phyloP scores from a whole-genome alignment of 1,284 basidiomycete species.

The Abortiporus biennis region DNA sequence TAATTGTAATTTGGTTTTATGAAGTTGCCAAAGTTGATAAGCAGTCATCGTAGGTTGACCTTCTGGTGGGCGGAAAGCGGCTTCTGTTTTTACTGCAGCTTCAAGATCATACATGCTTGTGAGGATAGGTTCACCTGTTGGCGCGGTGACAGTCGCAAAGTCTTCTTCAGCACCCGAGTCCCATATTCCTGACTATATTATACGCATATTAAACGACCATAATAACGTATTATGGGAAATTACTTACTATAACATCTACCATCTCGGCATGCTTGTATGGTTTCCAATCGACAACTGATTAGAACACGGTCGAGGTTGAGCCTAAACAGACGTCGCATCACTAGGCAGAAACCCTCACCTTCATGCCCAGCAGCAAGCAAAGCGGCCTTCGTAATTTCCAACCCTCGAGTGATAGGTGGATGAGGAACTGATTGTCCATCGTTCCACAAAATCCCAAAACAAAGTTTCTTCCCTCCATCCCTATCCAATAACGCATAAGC shows the following conservation, averaged over 20 bases:
- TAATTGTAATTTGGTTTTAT: slow-evolving; percentile 24
- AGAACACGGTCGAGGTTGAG: slow-evolving; percentile 31
- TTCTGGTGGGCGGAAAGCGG: slow-evolving; percentile 7
- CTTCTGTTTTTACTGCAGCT: neutral
- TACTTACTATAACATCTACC: slow-evolving; percentile 36
- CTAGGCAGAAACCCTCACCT: slow-evolving; percentile 40
- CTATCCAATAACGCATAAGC: slow-evolving; percentile 56
- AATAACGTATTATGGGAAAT: neutral
- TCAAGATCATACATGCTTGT: slow-evolving; percentile 21
- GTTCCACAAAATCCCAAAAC: slow-evolving; percentile 60
- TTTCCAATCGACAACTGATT: slow-evolving; percentile 45
- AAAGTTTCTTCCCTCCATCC: slow-evolving; percentile 45
- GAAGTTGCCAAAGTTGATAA: slow-evolving; percentile 33
- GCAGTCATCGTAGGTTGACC: slow-evolving; percentile 17
- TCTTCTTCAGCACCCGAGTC: slow-evolving; percentile 19
- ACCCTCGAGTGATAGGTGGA: slow-evolving; percentile 62
- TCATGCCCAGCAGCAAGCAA: slow-evolving; percentile 63
- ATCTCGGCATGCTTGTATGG: slow-evolving; percentile 44
- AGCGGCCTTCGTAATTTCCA: slow-evolving; percentile 52
- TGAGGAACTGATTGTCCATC: slow-evolving; percentile 60
- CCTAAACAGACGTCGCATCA: slow-evolving; percentile 40
- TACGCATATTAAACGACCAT: neutral
- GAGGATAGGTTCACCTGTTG: slow-evolving; percentile 27
- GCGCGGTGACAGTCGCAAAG: slow-evolving; percentile 15
- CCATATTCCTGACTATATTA: slow-evolving; percentile 20